Percentiles rank a stretch among this genome's conserved stretches.
Conservation (phyloP, 2,329 filamentous ascomycete species). For the Xylogone sp. region DNA sequence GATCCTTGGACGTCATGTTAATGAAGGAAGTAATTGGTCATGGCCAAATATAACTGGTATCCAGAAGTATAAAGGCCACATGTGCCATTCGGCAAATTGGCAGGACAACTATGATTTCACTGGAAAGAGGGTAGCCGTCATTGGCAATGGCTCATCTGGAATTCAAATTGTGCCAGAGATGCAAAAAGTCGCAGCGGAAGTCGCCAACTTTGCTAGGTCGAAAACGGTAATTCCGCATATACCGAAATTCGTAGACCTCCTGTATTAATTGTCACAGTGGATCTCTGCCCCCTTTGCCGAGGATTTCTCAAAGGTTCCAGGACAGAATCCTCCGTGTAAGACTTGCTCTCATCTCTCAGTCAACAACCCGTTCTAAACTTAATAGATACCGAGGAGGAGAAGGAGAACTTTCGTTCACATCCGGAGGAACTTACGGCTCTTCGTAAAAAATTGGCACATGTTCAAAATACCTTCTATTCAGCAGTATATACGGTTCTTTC, state of each 20-base stretch:
- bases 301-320: conserved; percentile 18
- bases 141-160: conserved; percentile 59
- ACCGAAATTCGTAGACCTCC: conserved; percentile 33
- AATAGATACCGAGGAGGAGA: conserved; percentile 32
- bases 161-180: conserved; percentile 54
- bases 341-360: neutral
- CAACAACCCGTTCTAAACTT: conserved; percentile 11
- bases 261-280: neutral
- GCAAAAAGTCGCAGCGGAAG: conserved; percentile 41
- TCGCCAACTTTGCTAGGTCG: conserved; percentile 63
- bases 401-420: conserved; percentile 32
- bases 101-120: conserved; percentile 37
- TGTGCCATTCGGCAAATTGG: conserved; percentile 62
- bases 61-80: conserved; percentile 46
- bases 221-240: conserved; percentile 56
- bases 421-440: conserved; percentile 34
- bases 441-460: conserved; percentile 32
- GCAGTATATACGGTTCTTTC: neutral
- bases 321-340: conserved; percentile 1
- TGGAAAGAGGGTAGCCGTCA: conserved; percentile 49
- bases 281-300: neutral
- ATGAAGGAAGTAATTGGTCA: conserved; percentile 39
- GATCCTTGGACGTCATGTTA: conserved; percentile 16
- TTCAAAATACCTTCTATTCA: neutral
- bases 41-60: conserved; percentile 56